Conservation (phyloP, 23 red algal genomes). For the Chondrus crispus region DNA sequence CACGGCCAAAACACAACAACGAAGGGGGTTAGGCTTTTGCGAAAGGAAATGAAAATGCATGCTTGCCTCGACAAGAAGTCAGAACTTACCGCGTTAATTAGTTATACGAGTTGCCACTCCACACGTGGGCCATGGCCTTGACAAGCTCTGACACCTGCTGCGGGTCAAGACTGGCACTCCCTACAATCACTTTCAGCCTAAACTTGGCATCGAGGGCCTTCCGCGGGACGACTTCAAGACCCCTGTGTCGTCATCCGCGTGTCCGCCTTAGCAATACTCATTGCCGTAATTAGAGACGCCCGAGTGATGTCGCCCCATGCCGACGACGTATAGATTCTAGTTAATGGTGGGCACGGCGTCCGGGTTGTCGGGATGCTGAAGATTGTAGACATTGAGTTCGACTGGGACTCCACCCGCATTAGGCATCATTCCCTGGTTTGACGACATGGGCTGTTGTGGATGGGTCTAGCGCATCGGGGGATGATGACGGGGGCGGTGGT, state of each 20-base stretch:
- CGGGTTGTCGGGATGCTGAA: conserved; percentile 34
- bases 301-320: conserved; percentile 61
- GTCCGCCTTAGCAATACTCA: conserved; percentile 70
- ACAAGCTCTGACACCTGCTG: conserved; percentile 36
- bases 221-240: conserved; percentile 45
- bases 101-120: conserved; percentile 58
- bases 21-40: background rate
- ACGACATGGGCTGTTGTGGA: too few species aligned
- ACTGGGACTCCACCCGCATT: conserved; percentile 46
- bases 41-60: too few species aligned
- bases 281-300: conserved; percentile 51
- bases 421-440: too few species aligned
- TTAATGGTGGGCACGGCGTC: conserved; percentile 34
- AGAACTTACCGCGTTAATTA: conserved; percentile 45
- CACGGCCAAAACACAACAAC: background rate
- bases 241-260: conserved; percentile 28
- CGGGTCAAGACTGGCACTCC: background rate
- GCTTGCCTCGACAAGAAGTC: too few species aligned
- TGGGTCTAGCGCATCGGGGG: too few species aligned
- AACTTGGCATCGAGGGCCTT: conserved; percentile 59
- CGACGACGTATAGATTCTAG: conserved; percentile 16
- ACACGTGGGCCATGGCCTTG: conserved; percentile 19
- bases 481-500: too few species aligned
- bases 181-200: conserved; percentile 36
- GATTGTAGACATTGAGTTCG: conserved; percentile 72